These are phyloP conservation scores for Furcasterigmium sp. DNA, from an alignment of 2,329 filamentous ascomycete species.

Conservation along the genomic window DNA sequence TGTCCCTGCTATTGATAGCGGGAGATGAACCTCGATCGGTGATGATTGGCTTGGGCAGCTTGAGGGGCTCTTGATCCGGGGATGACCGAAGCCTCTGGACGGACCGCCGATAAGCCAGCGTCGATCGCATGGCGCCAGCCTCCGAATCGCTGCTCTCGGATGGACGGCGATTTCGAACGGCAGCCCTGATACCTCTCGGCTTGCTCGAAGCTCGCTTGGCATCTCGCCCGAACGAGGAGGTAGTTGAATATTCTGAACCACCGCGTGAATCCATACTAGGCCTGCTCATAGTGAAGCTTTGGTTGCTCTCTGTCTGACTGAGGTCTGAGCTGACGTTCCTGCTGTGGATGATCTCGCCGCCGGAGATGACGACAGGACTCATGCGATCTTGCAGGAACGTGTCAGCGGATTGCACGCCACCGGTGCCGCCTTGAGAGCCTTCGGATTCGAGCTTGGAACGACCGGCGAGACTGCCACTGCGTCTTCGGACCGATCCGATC, in stretches of 20 bases:
- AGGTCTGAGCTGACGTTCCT: conserved; percentile 48
- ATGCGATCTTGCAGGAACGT: conserved; percentile 57
- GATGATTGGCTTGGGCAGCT: conserved; percentile 48
- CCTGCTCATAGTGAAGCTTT: conserved; percentile 34
- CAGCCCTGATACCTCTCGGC: conserved; percentile 27
- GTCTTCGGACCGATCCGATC: conserved; percentile 54
- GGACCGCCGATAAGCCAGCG: conserved; percentile 50
- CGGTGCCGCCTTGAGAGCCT: conserved; percentile 47
- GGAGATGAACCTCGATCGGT: conserved; percentile 37
- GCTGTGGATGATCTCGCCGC: conserved; percentile 58
- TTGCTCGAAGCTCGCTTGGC: conserved; percentile 51
- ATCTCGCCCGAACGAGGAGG: conserved; percentile 32
- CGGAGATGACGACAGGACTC: conserved; percentile 62
- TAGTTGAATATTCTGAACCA: conserved; percentile 32
- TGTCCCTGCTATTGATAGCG: conserved; percentile 52
- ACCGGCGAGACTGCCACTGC: conserved; percentile 54
- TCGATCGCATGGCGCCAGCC: conserved; percentile 39
- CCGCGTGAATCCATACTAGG: conserved; percentile 38
- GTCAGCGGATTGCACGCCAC: conserved; percentile 39
- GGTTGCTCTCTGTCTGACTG: conserved; percentile 43
- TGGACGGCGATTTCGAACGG: conserved; percentile 31
- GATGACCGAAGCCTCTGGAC: conserved; percentile 43
- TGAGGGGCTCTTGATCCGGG: conserved; percentile 35
- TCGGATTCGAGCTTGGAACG: conserved; percentile 38
- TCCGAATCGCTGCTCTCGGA: conserved; percentile 55